These are phyloP conservation scores for Irpex rosettiformis DNA, from an alignment of 1,284 basidiomycete species.

Conservation along the genomic window DNA sequence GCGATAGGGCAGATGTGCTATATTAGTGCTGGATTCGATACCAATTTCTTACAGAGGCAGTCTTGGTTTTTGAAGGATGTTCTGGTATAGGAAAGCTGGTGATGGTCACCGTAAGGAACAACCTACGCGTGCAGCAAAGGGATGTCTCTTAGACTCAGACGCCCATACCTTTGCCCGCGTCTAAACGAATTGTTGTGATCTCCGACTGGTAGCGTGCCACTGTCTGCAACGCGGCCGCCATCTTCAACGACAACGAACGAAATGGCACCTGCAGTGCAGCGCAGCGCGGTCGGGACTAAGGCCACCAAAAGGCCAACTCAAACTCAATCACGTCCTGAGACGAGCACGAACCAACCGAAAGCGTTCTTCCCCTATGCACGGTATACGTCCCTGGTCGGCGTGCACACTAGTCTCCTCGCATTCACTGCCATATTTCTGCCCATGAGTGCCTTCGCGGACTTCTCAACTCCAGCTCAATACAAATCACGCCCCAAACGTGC, in stretches of 20 bases:
- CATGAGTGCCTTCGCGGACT: constrained; percentile 27
- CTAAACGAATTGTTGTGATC: too few relatives aligned
- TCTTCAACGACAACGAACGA: background rate
- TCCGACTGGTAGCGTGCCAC: too few relatives aligned
- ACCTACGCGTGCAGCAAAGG: too few relatives aligned
- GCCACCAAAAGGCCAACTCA: background rate
- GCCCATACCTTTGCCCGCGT: too few relatives aligned
- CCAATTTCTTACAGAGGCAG: too few relatives aligned
- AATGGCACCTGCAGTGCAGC: background rate
- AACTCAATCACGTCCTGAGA: background rate
- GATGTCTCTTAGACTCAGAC: too few relatives aligned
- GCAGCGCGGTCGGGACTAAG: constrained; percentile 2
- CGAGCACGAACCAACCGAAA: background rate
- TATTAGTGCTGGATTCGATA: too few relatives aligned
- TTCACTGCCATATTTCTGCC: constrained; percentile 69
- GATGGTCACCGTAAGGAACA: too few relatives aligned
- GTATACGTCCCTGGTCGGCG: constrained; percentile 73
- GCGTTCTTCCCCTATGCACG: constrained; percentile 41
- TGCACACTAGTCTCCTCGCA: constrained; percentile 63
- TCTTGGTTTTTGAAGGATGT: too few relatives aligned
- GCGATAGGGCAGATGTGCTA: too few relatives aligned
- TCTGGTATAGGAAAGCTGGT: too few relatives aligned
- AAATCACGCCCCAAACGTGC: constrained; percentile 17
- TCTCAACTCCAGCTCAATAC: constrained; percentile 10
- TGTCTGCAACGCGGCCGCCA: background rate